Conservation (phyloP, 306 rosid species). For the Comarum palustre region DNA sequence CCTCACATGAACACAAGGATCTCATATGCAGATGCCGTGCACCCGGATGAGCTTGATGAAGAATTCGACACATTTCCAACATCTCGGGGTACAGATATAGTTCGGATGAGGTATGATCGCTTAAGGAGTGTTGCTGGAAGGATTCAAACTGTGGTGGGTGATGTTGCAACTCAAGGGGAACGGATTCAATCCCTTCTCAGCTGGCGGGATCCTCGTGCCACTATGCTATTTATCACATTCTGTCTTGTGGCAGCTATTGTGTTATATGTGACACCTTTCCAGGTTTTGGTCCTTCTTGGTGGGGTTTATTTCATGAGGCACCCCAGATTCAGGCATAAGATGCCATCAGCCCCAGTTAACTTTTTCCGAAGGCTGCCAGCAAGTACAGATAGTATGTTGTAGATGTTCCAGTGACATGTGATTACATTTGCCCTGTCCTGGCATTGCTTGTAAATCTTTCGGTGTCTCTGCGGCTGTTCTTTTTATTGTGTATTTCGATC, state of each 20-base stretch:
- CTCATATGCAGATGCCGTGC: constrained; percentile 59
- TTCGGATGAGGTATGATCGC: constrained; percentile 82
- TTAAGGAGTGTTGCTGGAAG: constrained; percentile 75
- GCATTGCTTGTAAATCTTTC: constrained; percentile 27
- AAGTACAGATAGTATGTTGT: constrained; percentile 73
- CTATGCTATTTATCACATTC: constrained; percentile 51
- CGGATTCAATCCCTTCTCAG: constrained; percentile 69
- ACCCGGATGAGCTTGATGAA: constrained; percentile 79
- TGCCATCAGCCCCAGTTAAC: constrained; percentile 57
- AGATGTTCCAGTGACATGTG: constrained; percentile 12
- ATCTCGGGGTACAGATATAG: constrained; percentile 38
- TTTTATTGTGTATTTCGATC: constrained; percentile 8
- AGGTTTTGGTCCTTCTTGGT: constrained; percentile 40
- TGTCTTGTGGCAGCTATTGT: constrained; percentile 59
- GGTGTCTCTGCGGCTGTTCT: constrained; percentile 18
- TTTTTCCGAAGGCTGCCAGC: constrained; percentile 92
- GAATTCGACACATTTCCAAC: constrained; percentile 85
- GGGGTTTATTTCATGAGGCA: constrained; percentile 89
- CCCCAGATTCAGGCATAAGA: constrained; percentile 66
- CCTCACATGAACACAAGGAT: constrained; percentile 80
- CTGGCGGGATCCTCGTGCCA: constrained; percentile 97
- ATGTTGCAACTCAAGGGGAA: constrained; percentile 86
- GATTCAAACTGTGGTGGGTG: constrained; percentile 86
- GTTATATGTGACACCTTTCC: constrained; percentile 64
- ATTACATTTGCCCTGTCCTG: constrained; percentile 16